Evolutionary conservation across 345 rosid genomes (phyloP), one percentile per base, ranked within the genome.

Genomic region (Mercurialis annua): DNA sequence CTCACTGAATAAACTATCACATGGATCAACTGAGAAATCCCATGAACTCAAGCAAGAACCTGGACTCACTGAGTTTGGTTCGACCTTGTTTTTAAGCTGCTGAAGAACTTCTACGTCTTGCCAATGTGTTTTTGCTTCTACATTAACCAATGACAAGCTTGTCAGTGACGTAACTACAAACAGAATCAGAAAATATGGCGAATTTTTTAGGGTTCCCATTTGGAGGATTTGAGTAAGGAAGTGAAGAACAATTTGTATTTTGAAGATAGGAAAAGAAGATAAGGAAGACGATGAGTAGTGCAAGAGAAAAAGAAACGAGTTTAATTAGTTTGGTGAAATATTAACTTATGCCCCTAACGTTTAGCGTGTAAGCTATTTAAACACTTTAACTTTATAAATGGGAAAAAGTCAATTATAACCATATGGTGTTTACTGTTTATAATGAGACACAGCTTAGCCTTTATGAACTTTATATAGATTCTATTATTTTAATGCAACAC

Each of bases 1-100:
- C 18, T 90, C 92, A 65, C 88, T 69, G 82, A 83, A 92, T 43
- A 88, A 77, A 76, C 15, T 65, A 78, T 88, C 98, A 63, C 97
- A 92, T 10, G 97, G 98, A 68, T 90, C 98, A 40, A 79, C 59
- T 5, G 88, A 70, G 81, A 92, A 92, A 69, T 92, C 89, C 98
- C 97, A 92, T 0, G 97, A 82, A 66, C 84, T 79, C 62, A 90
- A 62, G 71, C 98, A 90, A 4, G 97, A 92, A 12, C 98, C 98
- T 1, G 90, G 89, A 40, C 5, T 78, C 36, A 85, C 64, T 0
- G 97, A 88, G 60, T 62, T 74, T 12, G 81, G 43, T 34, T 85
- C 84, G 0, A 86, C 57, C 3, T 84, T 78, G 58, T 61, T 66
- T 76, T 84, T 88, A 2, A 92, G 71, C 57, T 82, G 79, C 65